Conservation (phyloP, 2,329 filamentous ascomycete species). For the Zasmidium citrigriseum region DNA sequence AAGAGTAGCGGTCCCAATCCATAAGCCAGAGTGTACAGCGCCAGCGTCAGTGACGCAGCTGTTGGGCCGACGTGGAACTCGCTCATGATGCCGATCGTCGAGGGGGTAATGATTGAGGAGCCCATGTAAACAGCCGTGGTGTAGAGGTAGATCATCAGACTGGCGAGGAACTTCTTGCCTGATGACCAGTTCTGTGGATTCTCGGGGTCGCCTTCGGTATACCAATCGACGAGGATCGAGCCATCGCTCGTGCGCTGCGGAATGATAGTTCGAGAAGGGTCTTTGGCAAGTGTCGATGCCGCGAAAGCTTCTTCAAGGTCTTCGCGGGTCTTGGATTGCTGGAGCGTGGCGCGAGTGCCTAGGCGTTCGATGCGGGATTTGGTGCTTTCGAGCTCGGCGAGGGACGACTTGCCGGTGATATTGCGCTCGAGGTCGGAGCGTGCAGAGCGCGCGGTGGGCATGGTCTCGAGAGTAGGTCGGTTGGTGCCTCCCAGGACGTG, state of each 20-base stretch:
- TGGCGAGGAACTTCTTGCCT: constrained; percentile 36
- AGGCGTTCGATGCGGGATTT: constrained; percentile 30
- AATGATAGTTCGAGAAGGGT: constrained; percentile 44
- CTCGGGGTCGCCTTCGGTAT: constrained; percentile 36
- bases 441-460: constrained; percentile 20
- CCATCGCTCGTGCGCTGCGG: constrained; percentile 54
- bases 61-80: constrained; percentile 57
- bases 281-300: constrained; percentile 36
- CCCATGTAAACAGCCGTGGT: constrained; percentile 62
- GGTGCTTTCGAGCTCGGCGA: constrained; percentile 24
- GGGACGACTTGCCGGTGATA: constrained; percentile 12
- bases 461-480: background rate
- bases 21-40: constrained; percentile 50
- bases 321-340: constrained; percentile 37
- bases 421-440: constrained; percentile 11
- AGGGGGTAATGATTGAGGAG: constrained; percentile 52
- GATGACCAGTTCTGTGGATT: constrained; percentile 37
- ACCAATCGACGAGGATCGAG: constrained; percentile 53
- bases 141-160: constrained; percentile 49
- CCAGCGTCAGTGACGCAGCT: constrained; percentile 59
- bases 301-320: constrained; percentile 44
- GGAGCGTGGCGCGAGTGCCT: constrained; percentile 39
- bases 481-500: constrained; percentile 3
- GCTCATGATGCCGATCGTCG: constrained; percentile 50
- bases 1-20: constrained; percentile 66